Evolutionary conservation across 2,329 filamentous ascomycete genomes (phyloP), one percentile per base, ranked within the genome.

Genomic region (Graphium sp.): DNA sequence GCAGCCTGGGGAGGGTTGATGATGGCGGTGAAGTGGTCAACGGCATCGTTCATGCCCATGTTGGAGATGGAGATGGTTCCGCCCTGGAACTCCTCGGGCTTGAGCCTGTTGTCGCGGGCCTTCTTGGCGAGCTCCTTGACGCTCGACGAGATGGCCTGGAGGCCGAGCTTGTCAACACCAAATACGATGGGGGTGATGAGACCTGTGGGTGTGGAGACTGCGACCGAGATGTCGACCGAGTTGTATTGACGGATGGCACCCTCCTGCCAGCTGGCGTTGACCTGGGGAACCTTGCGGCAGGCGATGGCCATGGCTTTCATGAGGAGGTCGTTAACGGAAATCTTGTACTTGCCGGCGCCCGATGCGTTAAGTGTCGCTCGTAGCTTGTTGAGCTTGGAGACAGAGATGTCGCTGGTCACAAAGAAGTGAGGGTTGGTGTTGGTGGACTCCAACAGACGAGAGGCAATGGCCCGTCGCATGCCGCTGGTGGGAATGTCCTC

Each of bases 41-140:
- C 77, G 28, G 89, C 87, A 26, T 75, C 50, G 71, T 98, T 98
- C 89, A 98, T 98, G 57, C 89, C 89, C 89, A 98, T 92, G 74
- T 98, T 98, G 62, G 82, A 92, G 60, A 98, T 95, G 55, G 87
- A 94, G 61, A 98, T 93, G 52, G 83, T 92, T 53, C 89, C 89
- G 32, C 89, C 89, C 67, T 94, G 87, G 74, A 92, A 98, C 61
- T 98, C 85, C 56, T 98, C 87, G 26, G 89, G 89, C 77, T 95
- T 95, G 45, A 98, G 79, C 74, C 95, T 98, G 60, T 82, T 81
- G 43, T 95, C 89, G 36, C 84, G 74, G 37, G 89, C 89, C 52
- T 83, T 82, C 74, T 92, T 93, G 50, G 85, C 85, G 32, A 98
- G 80, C 49, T 93, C 84, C 68, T 95, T 95, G 62, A 98, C 77